A percentile compares a stretch with the other conserved stretches of the same genome.
phyloP scores from a whole-genome alignment of 495 filamentous ascomycete species.

The Zalerion maritima region DNA sequence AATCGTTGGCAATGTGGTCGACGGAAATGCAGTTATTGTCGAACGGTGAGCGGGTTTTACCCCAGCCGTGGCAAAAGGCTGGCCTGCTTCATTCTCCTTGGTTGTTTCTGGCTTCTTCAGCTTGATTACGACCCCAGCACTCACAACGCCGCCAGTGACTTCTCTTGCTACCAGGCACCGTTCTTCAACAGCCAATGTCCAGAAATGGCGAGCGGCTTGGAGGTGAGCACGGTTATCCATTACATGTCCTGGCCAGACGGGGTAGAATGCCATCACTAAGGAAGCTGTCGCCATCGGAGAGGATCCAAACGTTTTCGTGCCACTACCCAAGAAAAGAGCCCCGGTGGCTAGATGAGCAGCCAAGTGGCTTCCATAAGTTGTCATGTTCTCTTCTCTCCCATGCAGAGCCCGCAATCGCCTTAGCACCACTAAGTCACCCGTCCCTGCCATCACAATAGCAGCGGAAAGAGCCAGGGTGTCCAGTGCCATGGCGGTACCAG shows the following conservation, averaged over 20 bases:
- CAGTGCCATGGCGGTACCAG: slow-evolving; percentile 78
- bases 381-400: slow-evolving; percentile 71
- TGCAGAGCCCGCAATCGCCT: slow-evolving; percentile 79
- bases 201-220: slow-evolving; percentile 94
- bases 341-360: slow-evolving; percentile 87
- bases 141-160: too few relatives aligned
- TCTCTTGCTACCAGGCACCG: slow-evolving; percentile 80
- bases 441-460: slow-evolving; percentile 90
- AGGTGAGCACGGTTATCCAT: slow-evolving; percentile 89
- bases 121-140: too few relatives aligned
- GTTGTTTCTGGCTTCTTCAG: too few relatives aligned
- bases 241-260: slow-evolving; percentile 73
- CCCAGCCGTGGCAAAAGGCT: slow-evolving; percentile 57
- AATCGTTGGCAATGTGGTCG: slow-evolving; percentile 10
- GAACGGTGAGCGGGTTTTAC: too few relatives aligned
- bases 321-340: slow-evolving; percentile 78
- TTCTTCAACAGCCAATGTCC: slow-evolving; percentile 84
- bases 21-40: slow-evolving; percentile 36
- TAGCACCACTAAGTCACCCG: slow-evolving; percentile 78
- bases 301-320: slow-evolving; percentile 82
- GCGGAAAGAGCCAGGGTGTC: slow-evolving; percentile 67
- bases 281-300: slow-evolving; percentile 75
- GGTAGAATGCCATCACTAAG: slow-evolving; percentile 85
- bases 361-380: slow-evolving; percentile 83
- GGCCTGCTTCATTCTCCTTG: too few relatives aligned